phyloP scores from a whole-genome alignment of 2,329 filamentous ascomycete genomes.

The Teratosphaeria viscida region DNA sequence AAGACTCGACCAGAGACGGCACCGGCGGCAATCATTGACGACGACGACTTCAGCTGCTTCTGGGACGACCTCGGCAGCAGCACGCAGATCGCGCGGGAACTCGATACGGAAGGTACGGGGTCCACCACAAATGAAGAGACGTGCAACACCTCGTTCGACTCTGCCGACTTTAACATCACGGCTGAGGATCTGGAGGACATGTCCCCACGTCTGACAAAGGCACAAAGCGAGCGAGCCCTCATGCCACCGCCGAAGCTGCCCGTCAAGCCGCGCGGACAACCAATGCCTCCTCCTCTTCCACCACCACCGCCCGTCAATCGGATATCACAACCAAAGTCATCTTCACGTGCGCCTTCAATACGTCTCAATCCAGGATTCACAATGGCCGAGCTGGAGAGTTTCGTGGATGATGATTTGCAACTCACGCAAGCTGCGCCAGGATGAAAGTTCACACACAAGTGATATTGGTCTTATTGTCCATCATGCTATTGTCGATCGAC shows the following conservation, averaged over 20 bases:
- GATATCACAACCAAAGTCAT: not conserved
- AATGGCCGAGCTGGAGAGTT: slow-evolving; percentile 22
- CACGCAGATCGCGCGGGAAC: slow-evolving; percentile 36
- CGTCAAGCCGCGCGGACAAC: not conserved
- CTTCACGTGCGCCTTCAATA: not conserved
- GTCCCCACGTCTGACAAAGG: slow-evolving; percentile 4
- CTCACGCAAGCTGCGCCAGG: slow-evolving; percentile 20
- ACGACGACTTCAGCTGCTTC: slow-evolving; percentile 16
- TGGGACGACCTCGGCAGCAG: slow-evolving; percentile 34
- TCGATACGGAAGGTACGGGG: slow-evolving; percentile 17
- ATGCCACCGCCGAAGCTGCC: slow-evolving; percentile 10
- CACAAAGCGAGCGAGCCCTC: not conserved
- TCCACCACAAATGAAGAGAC: not conserved
- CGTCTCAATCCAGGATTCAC: slow-evolving; percentile 14
- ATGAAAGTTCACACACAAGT: slow-evolving; percentile 1
- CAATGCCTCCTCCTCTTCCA: not conserved
- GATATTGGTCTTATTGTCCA: not conserved
- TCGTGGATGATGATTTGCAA: slow-evolving; percentile 26
- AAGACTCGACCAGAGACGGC: not conserved
- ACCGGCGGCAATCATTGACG: not conserved
- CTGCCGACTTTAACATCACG: slow-evolving; percentile 31
- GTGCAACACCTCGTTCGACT: slow-evolving; percentile 23
- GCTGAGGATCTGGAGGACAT: slow-evolving; percentile 31
- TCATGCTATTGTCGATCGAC: not conserved
- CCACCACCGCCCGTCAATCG: not conserved